Evolutionary conservation across 2,329 filamentous ascomycete genomes (phyloP), one percentile per base, ranked within the genome.

Genomic region (Diaporthe capsici): DNA sequence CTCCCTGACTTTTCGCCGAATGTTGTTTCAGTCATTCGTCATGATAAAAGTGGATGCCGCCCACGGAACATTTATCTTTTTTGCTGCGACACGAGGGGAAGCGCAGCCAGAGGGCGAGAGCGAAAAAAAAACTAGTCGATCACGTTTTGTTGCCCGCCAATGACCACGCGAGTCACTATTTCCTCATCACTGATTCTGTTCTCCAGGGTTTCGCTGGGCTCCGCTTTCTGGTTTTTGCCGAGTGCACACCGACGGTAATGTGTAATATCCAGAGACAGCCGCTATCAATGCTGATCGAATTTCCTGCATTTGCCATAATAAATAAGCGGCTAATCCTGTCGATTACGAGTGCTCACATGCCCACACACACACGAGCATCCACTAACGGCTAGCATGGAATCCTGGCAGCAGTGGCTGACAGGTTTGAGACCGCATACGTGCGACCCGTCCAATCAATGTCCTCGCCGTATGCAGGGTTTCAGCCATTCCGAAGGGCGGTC

Each of bases 401-500:
- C 51, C 53, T 47, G 53, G 58, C 51, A 65, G 58, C 71, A 28
- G 37, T 73, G 71, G 51, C 71, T 55, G 61, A 73, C 71, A 47
- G 49, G 51, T 73, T 65, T 60, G 39, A 55, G 71, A 73, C 58
- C 39, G 49, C 58, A 65, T 73, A 73, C 28, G 71, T 42, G 34
- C 20, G 28, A 73, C 37, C 37, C 58, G 4, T 51, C 71, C 71
- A 73, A 73, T 73, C 71, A 61, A 4, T 34, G 22, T 44, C 71
- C n/a, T 65, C 49, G 49, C 58, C 71, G 44, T 67, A 47, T 73
- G 71, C 71, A 73, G 71, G 71, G 71, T 73, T 55, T 65, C 58
- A 65, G 58, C 37, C 58, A 61, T 73, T 22, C 39, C 58, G 55
- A 73, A 73, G 58, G 71, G 71, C 71, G 71, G 71, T 65, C 71